phyloP scores from a whole-genome alignment of 1,139 yeast genomes.

The Hansenula lynferdii region DNA sequence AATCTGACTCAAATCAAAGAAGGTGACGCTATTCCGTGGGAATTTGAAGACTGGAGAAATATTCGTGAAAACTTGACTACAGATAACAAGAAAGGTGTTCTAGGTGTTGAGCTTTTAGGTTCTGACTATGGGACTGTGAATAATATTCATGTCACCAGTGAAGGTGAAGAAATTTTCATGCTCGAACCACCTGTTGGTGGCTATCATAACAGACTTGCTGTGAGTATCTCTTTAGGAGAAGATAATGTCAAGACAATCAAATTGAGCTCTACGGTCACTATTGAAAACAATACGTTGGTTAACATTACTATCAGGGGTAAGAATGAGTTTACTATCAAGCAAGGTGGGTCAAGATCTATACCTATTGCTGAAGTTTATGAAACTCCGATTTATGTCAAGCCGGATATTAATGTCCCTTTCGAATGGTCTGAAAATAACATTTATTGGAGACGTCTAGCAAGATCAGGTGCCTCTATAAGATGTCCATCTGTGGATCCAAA shows the following conservation, averaged over 20 bases:
- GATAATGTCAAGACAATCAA: slow-evolving; percentile 76
- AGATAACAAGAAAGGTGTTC: slow-evolving; percentile 51
- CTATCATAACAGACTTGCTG: slow-evolving; percentile 68
- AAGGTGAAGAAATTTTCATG: slow-evolving; percentile 76
- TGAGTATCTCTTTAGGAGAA: slow-evolving; percentile 63
- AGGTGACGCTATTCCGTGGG: slow-evolving; percentile 67
- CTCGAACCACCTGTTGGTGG: slow-evolving; percentile 58
- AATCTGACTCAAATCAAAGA: slow-evolving; percentile 38
- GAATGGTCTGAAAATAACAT: slow-evolving; percentile 63
- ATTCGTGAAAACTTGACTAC: slow-evolving; percentile 77
- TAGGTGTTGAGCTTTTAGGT: slow-evolving; percentile 56
- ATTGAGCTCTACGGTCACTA: slow-evolving; percentile 67
- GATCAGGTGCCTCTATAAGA: slow-evolving; percentile 49
- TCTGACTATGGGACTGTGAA: slow-evolving; percentile 51
- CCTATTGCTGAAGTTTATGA: slow-evolving; percentile 70
- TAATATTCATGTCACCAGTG: slow-evolving; percentile 65
- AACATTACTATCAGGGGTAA: slow-evolving; percentile 43
- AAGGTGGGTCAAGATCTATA: slow-evolving; percentile 55
- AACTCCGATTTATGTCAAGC: slow-evolving; percentile 55
- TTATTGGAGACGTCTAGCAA: slow-evolving; percentile 60
- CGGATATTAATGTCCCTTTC: slow-evolving; percentile 49
- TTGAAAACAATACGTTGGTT: slow-evolving; percentile 69
- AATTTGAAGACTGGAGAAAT: slow-evolving; percentile 90
- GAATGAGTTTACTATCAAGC: slow-evolving; percentile 34
- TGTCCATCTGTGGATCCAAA: slow-evolving; percentile 44